A percentile compares a stretch with the other conserved stretches of the same genome.
phyloP scores from a whole-genome alignment of 257 asterid genomes.

The Plantago elongata region DNA sequence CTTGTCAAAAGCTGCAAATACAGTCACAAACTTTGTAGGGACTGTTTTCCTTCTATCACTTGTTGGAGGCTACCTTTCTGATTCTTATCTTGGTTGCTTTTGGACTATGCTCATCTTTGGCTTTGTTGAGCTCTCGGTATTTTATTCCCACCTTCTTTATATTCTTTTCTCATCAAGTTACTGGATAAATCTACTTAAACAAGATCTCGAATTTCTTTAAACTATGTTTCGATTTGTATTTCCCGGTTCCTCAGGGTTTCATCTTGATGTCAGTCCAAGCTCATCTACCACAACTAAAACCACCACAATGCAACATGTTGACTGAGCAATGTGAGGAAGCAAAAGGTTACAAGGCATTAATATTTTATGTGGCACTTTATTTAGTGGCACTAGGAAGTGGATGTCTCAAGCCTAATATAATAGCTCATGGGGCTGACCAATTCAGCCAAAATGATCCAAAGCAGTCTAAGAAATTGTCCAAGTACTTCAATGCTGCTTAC shows the following conservation, averaged over 20 bases:
- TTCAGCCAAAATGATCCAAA: constrained; percentile 43
- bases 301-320: constrained; percentile 61
- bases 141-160: not conserved
- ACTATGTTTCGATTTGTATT: no score
- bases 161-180: not conserved
- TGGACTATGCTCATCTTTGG: constrained; percentile 92
- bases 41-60: constrained; percentile 74
- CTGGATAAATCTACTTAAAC: no score
- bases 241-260: constrained; percentile 52
- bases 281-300: constrained; percentile 85
- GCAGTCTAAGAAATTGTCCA: constrained; percentile 65
- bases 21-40: constrained; percentile 86
- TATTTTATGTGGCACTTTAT: constrained; percentile 74
- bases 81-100: constrained; percentile 85
- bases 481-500: constrained; percentile 87
- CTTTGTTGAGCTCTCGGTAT: constrained; percentile 83
- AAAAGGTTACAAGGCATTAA: constrained; percentile 51
- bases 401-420: constrained; percentile 91
- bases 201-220: no score
- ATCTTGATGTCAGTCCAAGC: constrained; percentile 88
- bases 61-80: constrained; percentile 89
- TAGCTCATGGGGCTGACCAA: constrained; percentile 92
- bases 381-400: constrained; percentile 96
- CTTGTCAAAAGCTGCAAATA: constrained; percentile 69
- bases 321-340: constrained; percentile 52